phyloP scores from a whole-genome alignment of 805 yeast genomes.

The Metschnikowia reukaufii region DNA sequence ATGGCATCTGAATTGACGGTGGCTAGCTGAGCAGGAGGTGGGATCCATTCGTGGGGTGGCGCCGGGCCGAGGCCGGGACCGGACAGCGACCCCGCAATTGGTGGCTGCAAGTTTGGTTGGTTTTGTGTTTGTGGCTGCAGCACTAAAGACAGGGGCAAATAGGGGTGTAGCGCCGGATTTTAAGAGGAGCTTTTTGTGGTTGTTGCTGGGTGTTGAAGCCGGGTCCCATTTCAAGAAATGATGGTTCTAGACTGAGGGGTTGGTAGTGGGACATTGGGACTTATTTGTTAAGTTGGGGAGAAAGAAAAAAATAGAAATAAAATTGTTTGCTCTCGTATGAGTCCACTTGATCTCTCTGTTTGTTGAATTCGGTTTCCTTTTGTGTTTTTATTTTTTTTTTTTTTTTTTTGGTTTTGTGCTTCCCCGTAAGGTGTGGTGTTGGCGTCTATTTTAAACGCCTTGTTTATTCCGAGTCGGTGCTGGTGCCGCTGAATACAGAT shows the following conservation, averaged over 20 bases:
- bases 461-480: neutral
- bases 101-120: neutral
- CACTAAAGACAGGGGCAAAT: neutral
- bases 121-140: neutral
- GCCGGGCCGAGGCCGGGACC: neutral
- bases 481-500: neutral
- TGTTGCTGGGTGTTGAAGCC: neutral
- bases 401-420: neutral
- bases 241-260: slow-evolving; percentile 10
- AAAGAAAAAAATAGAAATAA: neutral
- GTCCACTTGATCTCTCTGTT: too few species aligned
- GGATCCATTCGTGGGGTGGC: slow-evolving; percentile 12
- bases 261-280: slow-evolving; percentile 6
- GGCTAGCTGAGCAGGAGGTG: slow-evolving; percentile 22
- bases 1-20: slow-evolving; percentile 20
- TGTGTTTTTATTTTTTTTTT: neutral
- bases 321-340: neutral
- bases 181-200: neutral
- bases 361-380: too few species aligned
- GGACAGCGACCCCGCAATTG: neutral
- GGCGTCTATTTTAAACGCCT: neutral
- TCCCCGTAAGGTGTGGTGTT: neutral
- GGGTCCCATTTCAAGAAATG: slow-evolving; percentile 2
- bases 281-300: neutral
- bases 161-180: neutral